Percentiles rank a stretch among this genome's conserved stretches.
phyloP scores from a whole-genome alignment of 2,329 filamentous ascomycete genomes.

The Fusarium decemcellulare region DNA sequence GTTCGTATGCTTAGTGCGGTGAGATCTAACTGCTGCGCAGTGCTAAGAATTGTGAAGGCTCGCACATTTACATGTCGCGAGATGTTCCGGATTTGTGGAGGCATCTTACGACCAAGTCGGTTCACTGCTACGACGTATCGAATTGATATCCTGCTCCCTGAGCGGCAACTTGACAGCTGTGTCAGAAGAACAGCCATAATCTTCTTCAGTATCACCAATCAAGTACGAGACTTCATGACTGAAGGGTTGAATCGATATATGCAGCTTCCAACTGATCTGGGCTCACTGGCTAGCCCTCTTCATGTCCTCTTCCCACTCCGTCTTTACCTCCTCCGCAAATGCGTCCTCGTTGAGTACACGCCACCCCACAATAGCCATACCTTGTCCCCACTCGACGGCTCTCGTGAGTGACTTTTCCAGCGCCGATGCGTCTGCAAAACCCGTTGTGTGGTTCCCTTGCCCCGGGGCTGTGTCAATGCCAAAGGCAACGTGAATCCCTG shows the following conservation, averaged over 20 bases:
- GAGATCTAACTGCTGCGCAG: background rate
- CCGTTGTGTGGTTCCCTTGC: conserved; percentile 15
- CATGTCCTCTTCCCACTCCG: background rate
- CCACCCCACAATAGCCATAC: conserved; percentile 22
- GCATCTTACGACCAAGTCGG: background rate
- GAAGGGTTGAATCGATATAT: background rate
- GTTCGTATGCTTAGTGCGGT: background rate
- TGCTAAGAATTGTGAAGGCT: background rate
- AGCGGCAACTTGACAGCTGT: no score
- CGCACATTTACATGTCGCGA: background rate
- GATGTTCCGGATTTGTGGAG: background rate
- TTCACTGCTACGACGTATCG: background rate
- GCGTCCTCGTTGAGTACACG: conserved; percentile 1
- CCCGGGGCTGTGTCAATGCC: conserved; percentile 13
- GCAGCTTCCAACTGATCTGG: background rate
- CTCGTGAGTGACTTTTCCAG: conserved; percentile 1
- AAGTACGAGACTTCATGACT: background rate
- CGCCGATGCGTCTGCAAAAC: conserved; percentile 11
- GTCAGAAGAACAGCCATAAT: background rate
- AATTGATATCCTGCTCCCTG: no score
- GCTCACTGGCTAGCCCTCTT: background rate
- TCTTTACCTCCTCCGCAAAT: conserved; percentile 1
- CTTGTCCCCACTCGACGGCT: background rate
- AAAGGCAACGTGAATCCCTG: conserved; percentile 10
- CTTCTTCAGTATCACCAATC: no score